Percentiles rank a stretch among this genome's conserved stretches.
These are phyloP conservation scores for Brassica cretica DNA, from an alignment of 345 rosid genomes.

Conservation along the genomic window DNA sequence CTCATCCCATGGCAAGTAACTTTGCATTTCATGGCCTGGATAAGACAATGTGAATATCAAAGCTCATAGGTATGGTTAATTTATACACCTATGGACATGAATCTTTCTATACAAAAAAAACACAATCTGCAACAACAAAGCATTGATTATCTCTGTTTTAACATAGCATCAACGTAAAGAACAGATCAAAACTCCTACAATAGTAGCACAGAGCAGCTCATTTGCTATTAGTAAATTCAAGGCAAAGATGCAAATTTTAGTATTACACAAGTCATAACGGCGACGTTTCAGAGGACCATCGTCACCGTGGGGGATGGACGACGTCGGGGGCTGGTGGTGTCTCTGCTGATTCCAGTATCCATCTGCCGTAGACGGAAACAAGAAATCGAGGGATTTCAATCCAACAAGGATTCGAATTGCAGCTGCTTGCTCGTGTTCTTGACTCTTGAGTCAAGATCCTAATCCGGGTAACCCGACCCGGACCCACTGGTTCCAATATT, in stretches of 20 bases:
- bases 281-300: conserved; percentile 57
- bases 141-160: too few relatives aligned
- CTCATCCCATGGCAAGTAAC: conserved; percentile 56
- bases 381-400: neutral
- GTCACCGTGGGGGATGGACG: conserved; percentile 44
- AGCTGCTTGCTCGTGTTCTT: neutral
- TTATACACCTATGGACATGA: too few relatives aligned
- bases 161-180: too few relatives aligned
- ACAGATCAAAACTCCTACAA: too few relatives aligned
- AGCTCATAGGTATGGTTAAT: too few relatives aligned
- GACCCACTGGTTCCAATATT: neutral
- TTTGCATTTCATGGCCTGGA: conserved; percentile 51
- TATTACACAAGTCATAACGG: conserved; percentile 62
- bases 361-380: conserved; percentile 54
- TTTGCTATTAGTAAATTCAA: too few relatives aligned
- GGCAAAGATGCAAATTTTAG: too few relatives aligned
- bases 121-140: too few relatives aligned
- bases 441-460: neutral
- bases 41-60: too few relatives aligned
- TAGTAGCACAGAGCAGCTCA: too few relatives aligned
- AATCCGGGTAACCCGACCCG: conserved; percentile 5
- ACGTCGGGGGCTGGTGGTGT: conserved; percentile 41
- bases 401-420: neutral
- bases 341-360: conserved; percentile 67
- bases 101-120: too few relatives aligned